phyloP scores from a whole-genome alignment of 2,329 filamentous ascomycete species.

The Penicillium sclerotigenum region DNA sequence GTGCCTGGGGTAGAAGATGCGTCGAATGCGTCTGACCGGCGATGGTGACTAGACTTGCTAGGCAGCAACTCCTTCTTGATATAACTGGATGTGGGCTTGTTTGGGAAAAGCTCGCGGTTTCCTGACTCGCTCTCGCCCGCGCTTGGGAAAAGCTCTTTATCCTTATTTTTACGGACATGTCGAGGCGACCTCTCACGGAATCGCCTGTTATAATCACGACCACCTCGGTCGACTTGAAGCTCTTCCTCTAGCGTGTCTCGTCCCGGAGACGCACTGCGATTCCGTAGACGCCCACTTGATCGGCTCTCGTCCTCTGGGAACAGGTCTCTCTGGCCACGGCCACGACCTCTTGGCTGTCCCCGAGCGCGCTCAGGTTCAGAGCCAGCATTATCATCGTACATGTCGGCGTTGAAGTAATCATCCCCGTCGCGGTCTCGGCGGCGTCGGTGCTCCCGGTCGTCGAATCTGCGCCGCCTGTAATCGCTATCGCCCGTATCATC shows the following conservation, averaged over 20 bases:
- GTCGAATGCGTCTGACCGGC: constrained; percentile 53
- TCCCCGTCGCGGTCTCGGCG: constrained; percentile 49
- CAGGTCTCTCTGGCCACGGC: constrained; percentile 34
- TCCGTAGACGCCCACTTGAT: constrained; percentile 50
- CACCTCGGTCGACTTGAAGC: constrained; percentile 34
- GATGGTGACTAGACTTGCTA: constrained; percentile 45
- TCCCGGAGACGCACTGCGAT: constrained; percentile 61
- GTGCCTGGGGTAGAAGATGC: constrained; percentile 38
- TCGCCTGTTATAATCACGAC: constrained; percentile 36
- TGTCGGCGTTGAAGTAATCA: constrained; percentile 66
- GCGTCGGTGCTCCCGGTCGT: constrained; percentile 54
- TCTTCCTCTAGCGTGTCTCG: constrained; percentile 48
- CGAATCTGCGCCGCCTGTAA: constrained; percentile 55
- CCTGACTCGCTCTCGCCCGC: constrained; percentile 27
- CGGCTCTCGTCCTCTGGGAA: constrained; percentile 37
- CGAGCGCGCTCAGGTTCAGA: constrained; percentile 27
- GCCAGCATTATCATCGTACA: constrained; percentile 69
- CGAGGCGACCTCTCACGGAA: constrained; percentile 46
- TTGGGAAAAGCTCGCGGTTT: constrained; percentile 49
- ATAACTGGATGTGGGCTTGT: constrained; percentile 42
- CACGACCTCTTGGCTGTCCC: constrained; percentile 29
- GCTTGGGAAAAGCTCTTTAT: constrained; percentile 61
- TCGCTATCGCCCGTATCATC: constrained; percentile 40
- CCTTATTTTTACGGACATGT: constrained; percentile 36
- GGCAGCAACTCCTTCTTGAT: constrained; percentile 60